Base-by-base conservation (phyloP, 257 asterid species). In the Solanum tacnaense region DNA sequence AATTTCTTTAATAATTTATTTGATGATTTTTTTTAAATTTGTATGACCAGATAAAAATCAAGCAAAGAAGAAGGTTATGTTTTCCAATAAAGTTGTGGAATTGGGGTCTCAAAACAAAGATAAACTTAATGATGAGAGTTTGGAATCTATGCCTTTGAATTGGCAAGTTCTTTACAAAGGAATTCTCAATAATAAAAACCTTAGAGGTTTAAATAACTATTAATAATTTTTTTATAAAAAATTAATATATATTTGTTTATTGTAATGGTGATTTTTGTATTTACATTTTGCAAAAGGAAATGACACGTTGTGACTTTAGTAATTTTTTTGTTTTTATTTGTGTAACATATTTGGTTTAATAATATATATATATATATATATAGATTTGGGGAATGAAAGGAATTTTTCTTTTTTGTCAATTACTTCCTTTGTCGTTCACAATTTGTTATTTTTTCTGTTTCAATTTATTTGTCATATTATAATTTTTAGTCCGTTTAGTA, bases 101-200 rank as follows among this genome's bases (percentile, higher is more conserved):
- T 84, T 79, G 23, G 75, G 16, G 6, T 34, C 36, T 18, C 29
- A 81, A 32, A 36, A 84, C 6, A 15, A 78, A 82, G 71, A 38
- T 4, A 85, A 84, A 65, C 73, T 84, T 44, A 81, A 87, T 25
- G 13, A 87, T 38, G 93, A 94, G 41, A 92, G 72, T 60, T 88
- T 94, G 78, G 93, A 93, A 90, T 88, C 89, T 6, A 89, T 96
- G 92, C 98, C 98, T 16, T 89, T 87, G 39, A 96, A 96, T 86
- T 90, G 98, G 98, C 98, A 94, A 87, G 94, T 86, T 74, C 71
- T 95, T 93, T 96, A 95, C 62, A 92, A 90, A 89, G 98, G 98
- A 84, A 96, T 96, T 88, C 88, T 95, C 74, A 84, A 90, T 74
- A 46, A 36, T 82, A 94, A 91, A 92, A 92, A 15, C 13, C 90